These are phyloP conservation scores for Aspergillus coremiiformis DNA, from an alignment of 495 filamentous ascomycete species.

Conservation along the genomic window DNA sequence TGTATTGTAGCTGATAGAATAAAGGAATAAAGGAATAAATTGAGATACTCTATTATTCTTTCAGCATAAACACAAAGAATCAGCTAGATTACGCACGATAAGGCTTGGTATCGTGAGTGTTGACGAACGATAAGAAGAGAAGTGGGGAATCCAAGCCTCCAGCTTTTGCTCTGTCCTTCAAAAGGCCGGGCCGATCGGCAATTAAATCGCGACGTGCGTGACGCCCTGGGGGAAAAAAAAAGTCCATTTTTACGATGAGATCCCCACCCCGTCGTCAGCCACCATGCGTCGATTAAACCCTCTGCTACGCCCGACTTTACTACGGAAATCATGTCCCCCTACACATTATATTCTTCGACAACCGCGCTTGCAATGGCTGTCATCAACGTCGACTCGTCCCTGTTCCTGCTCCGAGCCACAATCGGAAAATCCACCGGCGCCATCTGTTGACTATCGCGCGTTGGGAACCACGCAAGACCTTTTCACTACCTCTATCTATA, in stretches of 20 bases:
- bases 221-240: neutral
- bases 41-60: no score
- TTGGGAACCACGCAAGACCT: conserved; percentile 66
- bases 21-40: neutral
- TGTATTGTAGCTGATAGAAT: neutral
- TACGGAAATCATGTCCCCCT: neutral
- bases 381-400: conserved; percentile 22
- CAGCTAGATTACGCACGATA: neutral
- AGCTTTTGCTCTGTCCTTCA: neutral
- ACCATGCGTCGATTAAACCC: conserved; percentile 18
- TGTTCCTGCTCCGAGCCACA: conserved; percentile 35
- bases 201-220: neutral
- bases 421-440: conserved; percentile 4
- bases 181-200: conserved; percentile 2
- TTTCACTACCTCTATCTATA: conserved; percentile 70
- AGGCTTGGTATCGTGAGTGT: neutral
- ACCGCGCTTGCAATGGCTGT: conserved; percentile 26
- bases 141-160: no score
- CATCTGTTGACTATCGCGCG: conserved; percentile 57
- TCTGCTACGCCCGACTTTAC: conserved; percentile 1
- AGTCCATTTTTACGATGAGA: neutral
- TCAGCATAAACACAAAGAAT: no score
- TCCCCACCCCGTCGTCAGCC: neutral
- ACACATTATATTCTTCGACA: neutral
- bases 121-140: neutral